Base-by-base conservation (phyloP, 108 stramenopile genomes). In the Cylindrotheca closterium region DNA sequence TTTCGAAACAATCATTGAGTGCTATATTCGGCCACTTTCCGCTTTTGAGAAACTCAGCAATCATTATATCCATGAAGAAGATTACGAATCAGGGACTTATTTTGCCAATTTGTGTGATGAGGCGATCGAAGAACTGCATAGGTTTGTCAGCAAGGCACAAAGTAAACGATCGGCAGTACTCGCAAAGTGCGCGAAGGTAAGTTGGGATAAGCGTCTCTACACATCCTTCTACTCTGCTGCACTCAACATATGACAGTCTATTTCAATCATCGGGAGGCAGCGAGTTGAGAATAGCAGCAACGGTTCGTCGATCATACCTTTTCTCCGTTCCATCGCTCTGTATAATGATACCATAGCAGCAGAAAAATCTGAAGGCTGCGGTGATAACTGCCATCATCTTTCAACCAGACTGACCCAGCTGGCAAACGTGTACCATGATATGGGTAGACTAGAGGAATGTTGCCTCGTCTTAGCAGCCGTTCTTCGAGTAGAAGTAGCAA, bases 181-280 rank as follows among this genome's bases (percentile, higher is more conserved):
- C 47, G 70, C 63, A 51, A 71, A 63, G 50, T 52, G 33, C n/a
- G 70, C 70, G 26, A 71, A 68, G 30, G 29, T 57, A 19, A 57
- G 55, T 42, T 7, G 10, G 37, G 37, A 10, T 15, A 15, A 42
- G 15, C 7, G 10, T 42, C 15, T 42, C 37, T 42, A 10, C 10
- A 10, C 37, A 42, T 7, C 7, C 15, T 42, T 10, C 15, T 10
- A 7, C 37, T 7, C 37, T 42, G 10, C 15, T 15, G 37, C 15
- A 7, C 37, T 42, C 37, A 15, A 7, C 15, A 15, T 42, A 10
- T 42, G 37, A n/a, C 7, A 59, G 33, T 60, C 69, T 3, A 42
- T 70, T n/a, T 30, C 37, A 19, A n/a, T 63, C 17, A 30, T 71
- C 2, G 61, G 62, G 23, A 55, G 55, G 57, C 55, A 63, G 46